Evolutionary conservation across 139 green algal species (phyloP).

Genomic region (Chlorella sp.): DNA sequence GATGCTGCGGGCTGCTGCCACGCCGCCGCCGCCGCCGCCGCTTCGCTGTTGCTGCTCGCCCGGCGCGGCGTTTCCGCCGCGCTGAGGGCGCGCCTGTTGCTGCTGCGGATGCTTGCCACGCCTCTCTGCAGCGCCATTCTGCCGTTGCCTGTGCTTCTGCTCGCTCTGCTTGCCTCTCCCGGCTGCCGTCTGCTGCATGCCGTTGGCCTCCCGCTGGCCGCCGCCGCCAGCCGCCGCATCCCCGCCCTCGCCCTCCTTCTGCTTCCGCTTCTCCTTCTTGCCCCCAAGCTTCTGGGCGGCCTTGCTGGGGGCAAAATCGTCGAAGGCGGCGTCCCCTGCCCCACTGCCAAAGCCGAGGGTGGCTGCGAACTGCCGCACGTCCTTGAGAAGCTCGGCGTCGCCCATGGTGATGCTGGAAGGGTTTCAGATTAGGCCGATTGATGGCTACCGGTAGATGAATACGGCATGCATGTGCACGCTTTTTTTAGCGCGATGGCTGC

Average conservation of each 20-base stretch:
- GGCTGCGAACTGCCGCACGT: constrained; percentile 60
- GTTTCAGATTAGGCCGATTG: too few relatives aligned
- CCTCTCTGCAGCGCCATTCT: background rate
- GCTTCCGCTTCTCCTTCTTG: background rate
- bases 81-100: background rate
- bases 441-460: too few relatives aligned
- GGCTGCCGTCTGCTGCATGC: background rate
- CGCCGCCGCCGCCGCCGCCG: background rate
- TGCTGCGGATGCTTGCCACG: constrained; percentile 2
- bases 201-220: constrained; percentile 7
- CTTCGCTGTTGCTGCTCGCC: constrained; percentile 6
- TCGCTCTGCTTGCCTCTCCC: background rate
- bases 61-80: background rate
- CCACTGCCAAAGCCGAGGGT: constrained; percentile 48
- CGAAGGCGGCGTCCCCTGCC: constrained; percentile 52
- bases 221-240: background rate
- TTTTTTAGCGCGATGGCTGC: too few relatives aligned
- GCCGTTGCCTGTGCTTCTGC: background rate
- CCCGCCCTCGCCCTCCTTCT: background rate
- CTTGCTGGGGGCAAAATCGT: constrained; percentile 74
- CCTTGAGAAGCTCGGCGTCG: constrained; percentile 26
- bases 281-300: constrained; percentile 31
- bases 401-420: too few relatives aligned
- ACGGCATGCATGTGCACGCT: too few relatives aligned
- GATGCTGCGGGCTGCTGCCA: constrained; percentile 44